A percentile compares a stretch with the other conserved stretches of the same genome.
These are phyloP conservation scores for Apiospora sp. DNA, from an alignment of 2,329 filamentous ascomycete genomes.

Conservation along the genomic window DNA sequence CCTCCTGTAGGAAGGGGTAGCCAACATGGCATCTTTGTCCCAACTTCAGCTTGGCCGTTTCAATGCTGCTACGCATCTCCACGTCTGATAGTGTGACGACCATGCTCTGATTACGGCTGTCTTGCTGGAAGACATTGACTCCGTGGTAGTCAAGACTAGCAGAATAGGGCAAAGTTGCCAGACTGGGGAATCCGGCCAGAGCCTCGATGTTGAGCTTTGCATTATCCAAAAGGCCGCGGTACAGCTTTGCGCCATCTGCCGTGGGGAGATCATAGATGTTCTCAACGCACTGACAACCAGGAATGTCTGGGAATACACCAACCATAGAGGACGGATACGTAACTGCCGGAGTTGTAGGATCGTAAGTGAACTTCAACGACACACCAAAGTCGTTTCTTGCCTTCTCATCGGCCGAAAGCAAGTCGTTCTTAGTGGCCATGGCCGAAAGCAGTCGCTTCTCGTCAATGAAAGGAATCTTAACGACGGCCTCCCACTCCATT, in stretches of 20 bases:
- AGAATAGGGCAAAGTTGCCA: slow-evolving; percentile 85
- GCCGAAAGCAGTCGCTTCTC: slow-evolving; percentile 84
- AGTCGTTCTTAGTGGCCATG: slow-evolving; percentile 83
- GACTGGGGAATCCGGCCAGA: slow-evolving; percentile 91
- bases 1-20: slow-evolving; percentile 95
- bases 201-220: slow-evolving; percentile 83
- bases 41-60: slow-evolving; percentile 79
- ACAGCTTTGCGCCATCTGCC: slow-evolving; percentile 87
- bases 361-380: slow-evolving; percentile 90
- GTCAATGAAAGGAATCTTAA: slow-evolving; percentile 99
- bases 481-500: slow-evolving; percentile 99
- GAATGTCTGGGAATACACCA: slow-evolving; percentile 89
- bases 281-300: slow-evolving; percentile 88
- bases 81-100: slow-evolving; percentile 83
- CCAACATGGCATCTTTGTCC: slow-evolving; percentile 89
- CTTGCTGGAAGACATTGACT: slow-evolving; percentile 93
- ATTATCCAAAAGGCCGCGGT: slow-evolving; percentile 83
- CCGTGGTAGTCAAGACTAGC: slow-evolving; percentile 86
- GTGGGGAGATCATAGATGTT: slow-evolving; percentile 96
- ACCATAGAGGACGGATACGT: slow-evolving; percentile 84
- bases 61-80: slow-evolving; percentile 73
- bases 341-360: slow-evolving; percentile 76
- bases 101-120: slow-evolving; percentile 97
- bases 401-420: slow-evolving; percentile 81
- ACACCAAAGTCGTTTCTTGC: slow-evolving; percentile 90